Evolutionary conservation across 1,139 yeast genomes (phyloP).

Genomic region (Candida sp.): DNA sequence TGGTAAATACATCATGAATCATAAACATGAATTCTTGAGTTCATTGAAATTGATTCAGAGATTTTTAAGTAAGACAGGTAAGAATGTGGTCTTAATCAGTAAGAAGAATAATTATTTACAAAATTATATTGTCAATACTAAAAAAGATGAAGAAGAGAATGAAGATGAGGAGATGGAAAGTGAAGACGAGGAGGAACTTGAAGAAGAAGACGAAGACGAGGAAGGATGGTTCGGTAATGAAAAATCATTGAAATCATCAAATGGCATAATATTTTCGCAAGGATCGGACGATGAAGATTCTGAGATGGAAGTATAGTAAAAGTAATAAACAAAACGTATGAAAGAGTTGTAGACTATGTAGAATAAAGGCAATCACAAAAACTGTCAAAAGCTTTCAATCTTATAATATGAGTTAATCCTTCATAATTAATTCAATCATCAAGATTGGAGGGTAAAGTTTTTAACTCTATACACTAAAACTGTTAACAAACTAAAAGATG

Average conservation of each 20-base stretch:
- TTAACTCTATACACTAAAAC: too few relatives aligned
- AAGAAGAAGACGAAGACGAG: slow-evolving; percentile 12
- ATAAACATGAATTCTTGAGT: slow-evolving; percentile 64
- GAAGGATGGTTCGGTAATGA: slow-evolving; percentile 13
- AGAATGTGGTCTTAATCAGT: slow-evolving; percentile 61
- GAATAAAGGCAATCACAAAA: too few relatives aligned
- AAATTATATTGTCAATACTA: slow-evolving; percentile 31
- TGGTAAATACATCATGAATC: slow-evolving; percentile 67
- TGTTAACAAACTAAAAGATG: too few relatives aligned
- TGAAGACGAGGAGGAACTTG: slow-evolving; percentile 17
- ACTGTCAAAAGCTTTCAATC: too few relatives aligned
- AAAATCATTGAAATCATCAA: slow-evolving; percentile 7
- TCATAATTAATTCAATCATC: too few relatives aligned
- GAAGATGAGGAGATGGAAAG: slow-evolving; percentile 14
- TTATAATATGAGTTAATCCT: too few relatives aligned
- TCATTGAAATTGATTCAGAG: slow-evolving; percentile 72
- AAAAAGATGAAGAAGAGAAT: slow-evolving; percentile 11
- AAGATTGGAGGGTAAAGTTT: too few relatives aligned
- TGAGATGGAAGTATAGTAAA: slow-evolving; percentile 4
- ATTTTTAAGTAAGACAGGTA: slow-evolving; percentile 70
- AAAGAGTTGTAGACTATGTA: too few relatives aligned
- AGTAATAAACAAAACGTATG: too few relatives aligned
- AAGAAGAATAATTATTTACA: slow-evolving; percentile 55
- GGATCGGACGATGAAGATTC: slow-evolving; percentile 9
- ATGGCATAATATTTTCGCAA: slow-evolving; percentile 11